Evolutionary conservation across 495 filamentous ascomycete genomes (phyloP).

Genomic region (Daldinia loculata): DNA sequence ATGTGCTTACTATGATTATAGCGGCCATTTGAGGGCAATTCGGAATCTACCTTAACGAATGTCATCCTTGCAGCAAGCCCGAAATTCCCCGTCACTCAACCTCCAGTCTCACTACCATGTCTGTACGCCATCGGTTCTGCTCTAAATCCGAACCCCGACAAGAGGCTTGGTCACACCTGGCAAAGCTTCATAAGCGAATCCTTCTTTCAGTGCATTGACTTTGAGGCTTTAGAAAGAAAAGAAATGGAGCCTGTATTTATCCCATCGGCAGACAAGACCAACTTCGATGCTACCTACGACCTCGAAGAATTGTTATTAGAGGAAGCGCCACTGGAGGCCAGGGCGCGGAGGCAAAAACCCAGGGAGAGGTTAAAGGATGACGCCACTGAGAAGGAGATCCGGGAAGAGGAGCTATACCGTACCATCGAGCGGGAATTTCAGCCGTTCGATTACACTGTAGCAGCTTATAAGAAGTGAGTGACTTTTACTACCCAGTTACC

Average conservation of each 20-base stretch:
- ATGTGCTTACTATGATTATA: slow-evolving; percentile 46
- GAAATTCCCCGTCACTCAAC: slow-evolving; percentile 87
- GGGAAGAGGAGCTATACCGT: slow-evolving; percentile 91
- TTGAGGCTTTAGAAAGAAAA: slow-evolving; percentile 84
- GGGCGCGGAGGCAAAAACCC: slow-evolving; percentile 91
- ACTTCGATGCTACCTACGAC: slow-evolving; percentile 98
- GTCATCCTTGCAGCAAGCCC: slow-evolving; percentile 85
- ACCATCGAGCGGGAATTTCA: slow-evolving; percentile 95
- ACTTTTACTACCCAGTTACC: not conserved
- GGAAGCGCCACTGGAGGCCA: slow-evolving; percentile 92
- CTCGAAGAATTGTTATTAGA: slow-evolving; percentile 93
- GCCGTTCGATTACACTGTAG: slow-evolving; percentile 91
- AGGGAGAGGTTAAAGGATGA: slow-evolving; percentile 90
- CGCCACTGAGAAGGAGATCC: slow-evolving; percentile 93
- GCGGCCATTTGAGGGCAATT: slow-evolving; percentile 92
- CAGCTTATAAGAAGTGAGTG: slow-evolving; percentile 70
- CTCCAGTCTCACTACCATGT: slow-evolving; percentile 85
- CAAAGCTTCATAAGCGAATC: slow-evolving; percentile 83
- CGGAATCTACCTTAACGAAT: slow-evolving; percentile 78
- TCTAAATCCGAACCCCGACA: slow-evolving; percentile 79
- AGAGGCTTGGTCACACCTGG: slow-evolving; percentile 83
- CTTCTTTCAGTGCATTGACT: slow-evolving; percentile 90
- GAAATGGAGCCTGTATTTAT: slow-evolving; percentile 90
- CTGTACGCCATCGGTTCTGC: slow-evolving; percentile 84
- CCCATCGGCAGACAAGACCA: slow-evolving; percentile 96